Evolutionary conservation across 208 protist genomes (phyloP), one percentile per base, ranked within the genome.

Genomic region (Trypanosoma cruzi): DNA sequence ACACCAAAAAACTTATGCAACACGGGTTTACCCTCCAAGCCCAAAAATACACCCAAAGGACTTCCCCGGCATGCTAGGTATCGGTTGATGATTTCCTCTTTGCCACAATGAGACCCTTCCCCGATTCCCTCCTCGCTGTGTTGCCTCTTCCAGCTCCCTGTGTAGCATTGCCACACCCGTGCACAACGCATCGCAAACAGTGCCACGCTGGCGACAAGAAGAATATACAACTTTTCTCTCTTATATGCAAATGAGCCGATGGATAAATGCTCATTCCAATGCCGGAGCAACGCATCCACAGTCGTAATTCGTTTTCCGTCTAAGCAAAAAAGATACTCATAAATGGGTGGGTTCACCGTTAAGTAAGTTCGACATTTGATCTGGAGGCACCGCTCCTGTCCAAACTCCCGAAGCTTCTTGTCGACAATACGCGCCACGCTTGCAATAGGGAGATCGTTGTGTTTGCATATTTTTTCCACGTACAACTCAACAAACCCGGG

Each of bases 401-500:
- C 28, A 49, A 73, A 58, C 36, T 59, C 64, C 18, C 68, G 54
- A 32, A 80, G 28, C 31, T 81, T 79, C 57, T 90, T 87, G 26
- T 64, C 57, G 4, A 95, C 49, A 31, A 93, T 86, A 55, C 73
- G 78, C 16, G 80, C 69, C 11, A 85, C 56, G 20, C 77, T 68
- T 31, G 34, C 44, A 32, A 78, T 75, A 44, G 79, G 80, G 48
- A 95, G 79, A 67, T 95, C 88, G 74, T 95, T 95, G 80, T 95
- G 90, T 7, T 80, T 84, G 28, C 79, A 80, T 20, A 71, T 81
- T 44, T 90, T 71, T 46, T 92, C 86, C 8, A 65, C 57, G 73
- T 90, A 83, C 22, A 92, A 46, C 68, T 93, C 84, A 2, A 85
- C 82, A 4, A 85, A 64, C 37, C 84, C 80, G 16, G 86, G 84